These are phyloP conservation scores for Aureobasidium sp. DNA, from an alignment of 2,329 filamentous ascomycete genomes.

Conservation along the genomic window DNA sequence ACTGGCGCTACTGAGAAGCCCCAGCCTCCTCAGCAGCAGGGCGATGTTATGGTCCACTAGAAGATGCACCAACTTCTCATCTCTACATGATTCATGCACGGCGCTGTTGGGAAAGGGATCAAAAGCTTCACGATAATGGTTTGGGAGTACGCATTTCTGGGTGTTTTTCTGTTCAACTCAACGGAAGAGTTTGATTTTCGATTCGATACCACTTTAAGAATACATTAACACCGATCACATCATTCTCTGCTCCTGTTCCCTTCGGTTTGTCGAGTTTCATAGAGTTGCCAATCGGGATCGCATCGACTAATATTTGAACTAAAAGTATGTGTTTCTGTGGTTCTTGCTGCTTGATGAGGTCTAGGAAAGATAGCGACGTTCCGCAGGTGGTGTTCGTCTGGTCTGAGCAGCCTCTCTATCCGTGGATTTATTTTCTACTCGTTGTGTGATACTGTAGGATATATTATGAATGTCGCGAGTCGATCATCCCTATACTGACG, in stretches of 20 bases:
- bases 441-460: not conserved
- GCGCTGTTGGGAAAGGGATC: constrained; percentile 1
- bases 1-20: not conserved
- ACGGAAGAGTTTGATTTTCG: not conserved
- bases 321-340: no score
- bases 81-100: constrained; percentile 11
- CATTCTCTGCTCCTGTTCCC: not conserved
- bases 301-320: not conserved
- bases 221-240: not conserved
- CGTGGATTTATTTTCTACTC: not conserved
- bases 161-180: constrained; percentile 1
- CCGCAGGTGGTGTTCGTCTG: no score
- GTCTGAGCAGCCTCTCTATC: no score
- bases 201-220: constrained; percentile 4
- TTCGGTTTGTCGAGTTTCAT: not conserved
- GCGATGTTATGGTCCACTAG: constrained; percentile 21
- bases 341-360: no score
- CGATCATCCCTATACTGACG: not conserved
- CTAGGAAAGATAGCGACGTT: no score
- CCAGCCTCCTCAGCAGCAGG: constrained; percentile 15
- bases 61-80: not conserved
- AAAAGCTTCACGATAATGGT: constrained; percentile 14
- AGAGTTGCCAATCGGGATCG: not conserved
- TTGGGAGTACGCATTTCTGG: constrained; percentile 11
- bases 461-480: no score